phyloP scores from a whole-genome alignment of 495 filamentous ascomycete genomes.

The Neurospora discreta region DNA sequence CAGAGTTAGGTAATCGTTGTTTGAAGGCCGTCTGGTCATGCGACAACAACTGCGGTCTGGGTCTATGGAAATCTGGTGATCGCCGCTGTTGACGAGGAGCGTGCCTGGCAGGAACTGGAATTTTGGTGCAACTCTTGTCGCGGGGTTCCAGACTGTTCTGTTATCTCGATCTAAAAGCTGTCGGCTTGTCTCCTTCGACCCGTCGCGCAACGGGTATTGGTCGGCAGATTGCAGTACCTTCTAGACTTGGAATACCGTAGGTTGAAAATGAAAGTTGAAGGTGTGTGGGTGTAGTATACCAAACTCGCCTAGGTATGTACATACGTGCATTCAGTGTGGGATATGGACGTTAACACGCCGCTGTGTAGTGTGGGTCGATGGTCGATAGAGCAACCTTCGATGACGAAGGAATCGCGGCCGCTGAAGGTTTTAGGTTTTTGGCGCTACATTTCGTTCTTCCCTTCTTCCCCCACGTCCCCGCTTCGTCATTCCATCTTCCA shows the following conservation, averaged over 20 bases:
- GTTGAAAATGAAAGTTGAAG: background rate
- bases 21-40: background rate
- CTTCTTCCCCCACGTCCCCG: background rate
- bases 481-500: background rate
- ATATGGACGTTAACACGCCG: background rate
- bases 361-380: background rate
- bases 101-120: background rate
- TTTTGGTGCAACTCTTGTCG: background rate
- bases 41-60: background rate
- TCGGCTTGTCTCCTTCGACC: background rate
- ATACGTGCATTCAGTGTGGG: background rate
- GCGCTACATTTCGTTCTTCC: background rate
- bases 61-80: background rate
- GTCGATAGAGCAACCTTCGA: background rate
- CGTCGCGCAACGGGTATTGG: background rate
- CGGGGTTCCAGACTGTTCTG: background rate
- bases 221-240: background rate
- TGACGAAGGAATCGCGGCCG: background rate
- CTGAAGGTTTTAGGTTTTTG: background rate
- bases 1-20: background rate
- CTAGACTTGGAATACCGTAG: background rate
- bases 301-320: background rate
- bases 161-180: background rate
- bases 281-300: background rate
- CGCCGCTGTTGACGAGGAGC: background rate